A percentile compares a stretch with the other conserved stretches of the same genome.
Evolutionary conservation across 306 rosid genomes (phyloP).

Genomic region (Aeschynomene evenia): DNA sequence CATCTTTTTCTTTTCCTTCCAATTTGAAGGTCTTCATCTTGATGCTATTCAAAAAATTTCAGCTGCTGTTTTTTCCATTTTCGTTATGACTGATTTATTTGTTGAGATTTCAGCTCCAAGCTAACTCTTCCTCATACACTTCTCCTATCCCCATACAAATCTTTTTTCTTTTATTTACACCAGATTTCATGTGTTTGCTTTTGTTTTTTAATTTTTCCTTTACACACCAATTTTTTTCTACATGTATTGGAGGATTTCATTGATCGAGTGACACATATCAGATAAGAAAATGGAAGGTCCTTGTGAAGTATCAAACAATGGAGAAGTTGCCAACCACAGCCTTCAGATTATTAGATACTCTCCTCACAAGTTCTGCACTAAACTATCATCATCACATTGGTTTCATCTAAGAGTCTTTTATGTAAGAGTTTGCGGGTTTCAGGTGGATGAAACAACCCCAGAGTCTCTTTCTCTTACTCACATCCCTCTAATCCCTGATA

Average conservation of each 20-base stretch:
- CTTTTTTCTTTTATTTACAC: not conserved
- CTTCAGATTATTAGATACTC: slow-evolving; percentile 65
- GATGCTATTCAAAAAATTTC: not conserved
- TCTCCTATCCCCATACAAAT: too few relatives aligned
- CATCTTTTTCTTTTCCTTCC: not conserved
- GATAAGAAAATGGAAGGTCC: slow-evolving; percentile 70
- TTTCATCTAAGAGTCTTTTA: slow-evolving; percentile 88
- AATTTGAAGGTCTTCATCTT: not conserved
- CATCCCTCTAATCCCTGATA: slow-evolving; percentile 70
- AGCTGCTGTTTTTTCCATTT: not conserved
- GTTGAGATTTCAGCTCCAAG: not conserved
- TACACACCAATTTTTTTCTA: not conserved
- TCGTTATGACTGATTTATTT: not conserved
- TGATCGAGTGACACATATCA: slow-evolving; percentile 36
- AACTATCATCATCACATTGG: slow-evolving; percentile 60
- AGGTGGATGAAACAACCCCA: slow-evolving; percentile 68
- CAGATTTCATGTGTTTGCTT: not conserved
- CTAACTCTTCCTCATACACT: too few relatives aligned
- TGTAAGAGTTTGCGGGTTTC: slow-evolving; percentile 70
- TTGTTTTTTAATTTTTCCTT: not conserved
- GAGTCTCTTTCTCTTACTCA: slow-evolving; percentile 69
- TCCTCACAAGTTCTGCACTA: slow-evolving; percentile 56
- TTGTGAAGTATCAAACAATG: slow-evolving; percentile 39
- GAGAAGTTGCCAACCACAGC: slow-evolving; percentile 38
- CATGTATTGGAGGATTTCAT: slow-evolving; percentile 29